Conservation (phyloP, 2,329 filamentous ascomycete genomes). For the Paracorniculantispora psalliotae region DNA sequence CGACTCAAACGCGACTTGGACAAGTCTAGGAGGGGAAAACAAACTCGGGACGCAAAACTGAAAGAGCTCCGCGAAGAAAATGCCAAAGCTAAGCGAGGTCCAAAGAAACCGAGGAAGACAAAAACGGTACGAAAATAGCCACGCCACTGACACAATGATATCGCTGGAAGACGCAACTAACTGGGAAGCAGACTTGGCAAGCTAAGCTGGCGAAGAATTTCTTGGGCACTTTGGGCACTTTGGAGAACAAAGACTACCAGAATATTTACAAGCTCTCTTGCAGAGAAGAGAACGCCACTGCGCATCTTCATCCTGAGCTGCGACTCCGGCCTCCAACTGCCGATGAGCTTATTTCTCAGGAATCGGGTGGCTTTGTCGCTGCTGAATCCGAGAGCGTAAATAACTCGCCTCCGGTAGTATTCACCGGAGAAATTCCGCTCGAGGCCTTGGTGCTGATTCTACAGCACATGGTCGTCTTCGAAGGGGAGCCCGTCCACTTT, state of each 20-base stretch:
- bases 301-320: constrained; percentile 27
- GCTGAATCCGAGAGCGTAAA: too few relatives aligned
- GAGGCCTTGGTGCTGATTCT: constrained; percentile 33
- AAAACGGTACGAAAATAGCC: background rate
- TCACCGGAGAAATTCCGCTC: constrained; percentile 23
- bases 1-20: too few relatives aligned
- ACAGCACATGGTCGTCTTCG: constrained; percentile 30
- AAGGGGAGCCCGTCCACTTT: constrained; percentile 33
- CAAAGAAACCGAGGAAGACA: background rate
- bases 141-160: background rate
- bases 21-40: too few relatives aligned
- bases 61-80: too few relatives aligned
- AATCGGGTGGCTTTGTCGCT: too few relatives aligned
- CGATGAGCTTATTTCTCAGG: too few relatives aligned
- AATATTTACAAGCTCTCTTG: constrained; percentile 23
- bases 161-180: background rate
- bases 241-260: constrained; percentile 6
- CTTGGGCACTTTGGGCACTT: too few relatives aligned
- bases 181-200: background rate
- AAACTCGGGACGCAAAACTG: too few relatives aligned
- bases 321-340: constrained; percentile 1
- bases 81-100: too few relatives aligned
- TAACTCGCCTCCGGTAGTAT: too few relatives aligned
- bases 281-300: constrained; percentile 27
- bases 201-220: background rate